Conservation (phyloP, 257 asterid genomes). For the Solanum medicagineum region DNA sequence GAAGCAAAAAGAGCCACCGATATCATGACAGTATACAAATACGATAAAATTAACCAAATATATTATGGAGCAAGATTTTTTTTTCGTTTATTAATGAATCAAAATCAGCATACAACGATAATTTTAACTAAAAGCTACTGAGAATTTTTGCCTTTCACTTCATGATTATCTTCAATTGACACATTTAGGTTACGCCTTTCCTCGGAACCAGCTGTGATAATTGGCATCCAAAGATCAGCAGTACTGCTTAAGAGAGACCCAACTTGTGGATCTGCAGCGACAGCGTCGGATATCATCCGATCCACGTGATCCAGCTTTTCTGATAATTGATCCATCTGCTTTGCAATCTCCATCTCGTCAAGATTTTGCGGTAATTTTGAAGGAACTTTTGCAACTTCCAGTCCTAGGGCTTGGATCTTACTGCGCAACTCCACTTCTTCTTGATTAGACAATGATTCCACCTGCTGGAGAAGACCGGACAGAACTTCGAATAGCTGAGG, state of each 20-base stretch:
- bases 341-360: conserved; percentile 79
- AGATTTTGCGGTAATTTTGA: conserved; percentile 61
- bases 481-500: too few species aligned
- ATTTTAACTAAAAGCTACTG: conserved; percentile 5
- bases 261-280: conserved; percentile 68
- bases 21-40: too few species aligned
- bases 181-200: conserved; percentile 58
- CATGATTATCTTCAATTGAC: conserved; percentile 21
- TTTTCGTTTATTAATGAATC: not conserved
- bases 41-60: too few species aligned
- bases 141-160: conserved; percentile 29
- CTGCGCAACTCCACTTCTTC: conserved; percentile 94
- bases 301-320: conserved; percentile 71
- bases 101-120: not conserved
- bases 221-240: conserved; percentile 90
- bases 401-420: conserved; percentile 73
- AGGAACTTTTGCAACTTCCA: conserved; percentile 75
- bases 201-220: conserved; percentile 77
- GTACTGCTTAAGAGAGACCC: conserved; percentile 64
- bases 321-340: conserved; percentile 72
- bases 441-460: conserved; percentile 79
- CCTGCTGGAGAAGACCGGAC: conserved; percentile 22
- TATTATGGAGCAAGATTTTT: too few species aligned
- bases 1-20: too few species aligned
- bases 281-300: conserved; percentile 68